Evolutionary conservation across 768 basidiomycete genomes (phyloP).

Genomic region (Mycena crocata): DNA sequence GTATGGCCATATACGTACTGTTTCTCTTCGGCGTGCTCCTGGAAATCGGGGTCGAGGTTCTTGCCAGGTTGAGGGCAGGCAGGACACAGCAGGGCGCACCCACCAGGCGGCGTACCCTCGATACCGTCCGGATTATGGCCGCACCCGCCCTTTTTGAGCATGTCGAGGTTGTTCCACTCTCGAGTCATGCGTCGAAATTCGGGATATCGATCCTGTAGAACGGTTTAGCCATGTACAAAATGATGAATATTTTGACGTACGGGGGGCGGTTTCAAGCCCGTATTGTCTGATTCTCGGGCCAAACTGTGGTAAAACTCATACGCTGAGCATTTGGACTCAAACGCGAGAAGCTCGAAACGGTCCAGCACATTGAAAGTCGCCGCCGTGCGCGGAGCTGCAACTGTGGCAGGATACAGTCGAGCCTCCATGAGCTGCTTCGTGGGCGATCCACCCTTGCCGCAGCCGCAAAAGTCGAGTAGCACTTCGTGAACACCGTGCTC

Average conservation of each 20-base stretch:
- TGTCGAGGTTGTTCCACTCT: conserved; percentile 32
- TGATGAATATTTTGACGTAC: background rate
- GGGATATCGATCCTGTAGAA: conserved; percentile 35
- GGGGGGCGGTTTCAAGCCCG: no score
- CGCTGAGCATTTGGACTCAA: conserved; percentile 24
- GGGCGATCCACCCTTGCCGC: conserved; percentile 2
- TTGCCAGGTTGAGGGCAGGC: conserved; percentile 42
- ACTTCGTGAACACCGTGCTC: conserved; percentile 24
- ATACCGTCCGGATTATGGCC: conserved; percentile 34
- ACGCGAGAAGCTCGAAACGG: conserved; percentile 24
- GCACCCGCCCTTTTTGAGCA: conserved; percentile 34
- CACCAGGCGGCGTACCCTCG: conserved; percentile 28
- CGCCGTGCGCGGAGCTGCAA: conserved; percentile 18
- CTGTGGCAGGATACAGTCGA: conserved; percentile 31
- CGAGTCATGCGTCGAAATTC: conserved; percentile 26
- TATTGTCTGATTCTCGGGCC: conserved; percentile 32
- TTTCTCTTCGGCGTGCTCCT: conserved; percentile 19
- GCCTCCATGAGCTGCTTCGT: conserved; percentile 28
- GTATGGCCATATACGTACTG: background rate
- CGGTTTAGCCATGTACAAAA: background rate
- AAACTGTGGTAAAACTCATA: conserved; percentile 37
- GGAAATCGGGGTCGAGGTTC: conserved; percentile 40
- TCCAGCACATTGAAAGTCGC: conserved; percentile 28
- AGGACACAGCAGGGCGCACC: conserved; percentile 41
- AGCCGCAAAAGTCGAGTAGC: conserved; percentile 31